Conservation (phyloP, 2,329 filamentous ascomycete species). For the Didymella keratinophila region DNA sequence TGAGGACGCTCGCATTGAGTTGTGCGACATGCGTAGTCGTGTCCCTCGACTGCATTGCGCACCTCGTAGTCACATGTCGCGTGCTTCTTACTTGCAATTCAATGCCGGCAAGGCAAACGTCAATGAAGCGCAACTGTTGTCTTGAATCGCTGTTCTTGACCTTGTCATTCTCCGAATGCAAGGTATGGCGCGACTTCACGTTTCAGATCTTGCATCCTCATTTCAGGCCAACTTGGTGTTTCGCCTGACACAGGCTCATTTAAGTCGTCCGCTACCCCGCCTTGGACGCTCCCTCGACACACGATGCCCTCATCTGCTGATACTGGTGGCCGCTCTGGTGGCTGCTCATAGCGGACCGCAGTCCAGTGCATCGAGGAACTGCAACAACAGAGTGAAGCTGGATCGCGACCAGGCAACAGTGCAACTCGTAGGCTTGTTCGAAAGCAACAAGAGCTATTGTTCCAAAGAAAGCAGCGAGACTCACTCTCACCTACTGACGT, state of each 20-base stretch:
- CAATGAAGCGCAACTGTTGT: not conserved
- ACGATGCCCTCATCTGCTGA: conserved; percentile 8
- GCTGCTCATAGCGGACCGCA: not conserved
- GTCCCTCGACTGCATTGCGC: not conserved
- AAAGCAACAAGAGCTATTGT: not conserved
- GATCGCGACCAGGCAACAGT: not conserved
- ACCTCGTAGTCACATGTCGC: not conserved
- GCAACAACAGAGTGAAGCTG: not conserved
- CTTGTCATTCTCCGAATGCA: conserved; percentile 2
- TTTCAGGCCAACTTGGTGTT: conserved; percentile 26
- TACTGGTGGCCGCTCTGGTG: conserved; percentile 2
- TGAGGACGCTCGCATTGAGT: not conserved
- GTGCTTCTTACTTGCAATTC: not conserved
- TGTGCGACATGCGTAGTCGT: conserved; percentile 1
- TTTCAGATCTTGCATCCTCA: conserved; percentile 33
- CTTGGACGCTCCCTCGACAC: conserved; percentile 15
- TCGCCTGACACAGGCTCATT: conserved; percentile 29
- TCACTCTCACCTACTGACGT: conserved; percentile 21
- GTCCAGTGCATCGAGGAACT: not conserved
- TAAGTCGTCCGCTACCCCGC: conserved; percentile 20
- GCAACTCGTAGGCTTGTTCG: not conserved
- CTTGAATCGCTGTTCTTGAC: not conserved
- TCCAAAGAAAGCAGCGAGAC: not conserved
- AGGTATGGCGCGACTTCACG: conserved; percentile 25
- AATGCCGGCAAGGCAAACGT: not conserved